Conservation (phyloP, 108 stramenopile genomes). For the Cyclotella atomus region DNA sequence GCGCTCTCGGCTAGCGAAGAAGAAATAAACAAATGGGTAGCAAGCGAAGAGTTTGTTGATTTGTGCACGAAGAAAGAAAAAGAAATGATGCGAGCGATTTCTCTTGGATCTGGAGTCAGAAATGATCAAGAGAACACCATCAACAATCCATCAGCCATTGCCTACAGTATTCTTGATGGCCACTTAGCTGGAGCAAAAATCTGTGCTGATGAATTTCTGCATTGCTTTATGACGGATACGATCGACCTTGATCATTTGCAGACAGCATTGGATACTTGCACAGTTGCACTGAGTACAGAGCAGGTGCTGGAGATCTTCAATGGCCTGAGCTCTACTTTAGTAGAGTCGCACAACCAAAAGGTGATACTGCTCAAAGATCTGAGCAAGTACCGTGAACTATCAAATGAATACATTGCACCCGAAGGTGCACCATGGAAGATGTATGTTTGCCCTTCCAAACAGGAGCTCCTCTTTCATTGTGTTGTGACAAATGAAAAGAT, state of each 20-base stretch:
- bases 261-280: conserved; percentile 13
- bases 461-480: conserved; percentile 22
- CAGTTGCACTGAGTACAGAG: background rate
- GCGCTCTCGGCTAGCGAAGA: conserved; percentile 6
- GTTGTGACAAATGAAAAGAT: conserved; percentile 19
- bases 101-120: conserved; percentile 4
- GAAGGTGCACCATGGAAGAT: conserved; percentile 40
- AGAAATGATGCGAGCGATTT: conserved; percentile 12
- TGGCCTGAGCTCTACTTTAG: background rate
- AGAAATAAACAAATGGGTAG: conserved; percentile 14
- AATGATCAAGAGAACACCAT: conserved; percentile 26
- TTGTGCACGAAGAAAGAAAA: conserved; percentile 27
- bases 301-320: conserved; percentile 7
- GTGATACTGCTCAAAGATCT: too few relatives aligned
- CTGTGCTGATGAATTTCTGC: conserved; percentile 20
- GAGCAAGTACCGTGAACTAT: conserved; percentile 6
- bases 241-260: conserved; percentile 10
- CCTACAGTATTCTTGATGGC: conserved; percentile 33
- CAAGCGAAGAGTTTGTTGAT: conserved; percentile 18
- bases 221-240: background rate
- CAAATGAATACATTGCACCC: conserved; percentile 16
- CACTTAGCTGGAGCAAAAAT: conserved; percentile 3
- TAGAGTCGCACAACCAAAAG: background rate
- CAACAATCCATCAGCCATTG: conserved; percentile 11
- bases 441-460: conserved; percentile 9